These are phyloP conservation scores for Mycena chlorophos DNA, from an alignment of 768 basidiomycete species.

Conservation along the genomic window DNA sequence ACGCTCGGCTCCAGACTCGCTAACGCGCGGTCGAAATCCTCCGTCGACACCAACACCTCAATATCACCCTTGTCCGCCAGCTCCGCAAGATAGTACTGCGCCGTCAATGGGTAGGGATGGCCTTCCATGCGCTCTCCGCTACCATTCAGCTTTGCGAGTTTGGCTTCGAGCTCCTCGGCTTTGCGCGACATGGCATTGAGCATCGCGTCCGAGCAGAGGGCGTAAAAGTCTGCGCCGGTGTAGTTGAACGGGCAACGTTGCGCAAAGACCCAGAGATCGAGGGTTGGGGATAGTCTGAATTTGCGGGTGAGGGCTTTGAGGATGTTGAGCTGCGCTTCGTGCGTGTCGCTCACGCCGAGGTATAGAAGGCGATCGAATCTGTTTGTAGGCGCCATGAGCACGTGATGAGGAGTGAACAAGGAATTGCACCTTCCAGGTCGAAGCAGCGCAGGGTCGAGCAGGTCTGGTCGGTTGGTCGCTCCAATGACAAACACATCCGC, in stretches of 20 bases:
- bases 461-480: slow-evolving; percentile 91
- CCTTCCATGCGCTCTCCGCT: slow-evolving; percentile 37
- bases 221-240: slow-evolving; percentile 98
- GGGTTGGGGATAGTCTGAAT: slow-evolving; percentile 73
- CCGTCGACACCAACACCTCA: slow-evolving; percentile 70
- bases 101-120: slow-evolving; percentile 71
- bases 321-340: slow-evolving; percentile 83
- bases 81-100: slow-evolving; percentile 89
- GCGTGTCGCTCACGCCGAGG: slow-evolving; percentile 85
- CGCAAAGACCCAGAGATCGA: slow-evolving; percentile 66
- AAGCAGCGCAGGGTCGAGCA: slow-evolving; percentile 85
- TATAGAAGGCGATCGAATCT: slow-evolving; percentile 98
- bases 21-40: slow-evolving; percentile 71
- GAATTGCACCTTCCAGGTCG: slow-evolving; percentile 78
- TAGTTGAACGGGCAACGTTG: slow-evolving; percentile 85
- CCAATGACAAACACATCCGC: slow-evolving; percentile 91
- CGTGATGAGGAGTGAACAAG: not conserved
- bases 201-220: slow-evolving; percentile 94
- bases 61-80: slow-evolving; percentile 70
- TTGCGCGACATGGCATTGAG: slow-evolving; percentile 91
- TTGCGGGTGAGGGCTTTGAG: slow-evolving; percentile 89
- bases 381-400: slow-evolving; percentile 8
- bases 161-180: slow-evolving; percentile 74
- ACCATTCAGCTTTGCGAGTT: slow-evolving; percentile 58
- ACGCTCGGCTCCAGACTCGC: slow-evolving; percentile 76